Evolutionary conservation across 768 basidiomycete genomes (phyloP).

Genomic region (Leccinum subgranulosum): DNA sequence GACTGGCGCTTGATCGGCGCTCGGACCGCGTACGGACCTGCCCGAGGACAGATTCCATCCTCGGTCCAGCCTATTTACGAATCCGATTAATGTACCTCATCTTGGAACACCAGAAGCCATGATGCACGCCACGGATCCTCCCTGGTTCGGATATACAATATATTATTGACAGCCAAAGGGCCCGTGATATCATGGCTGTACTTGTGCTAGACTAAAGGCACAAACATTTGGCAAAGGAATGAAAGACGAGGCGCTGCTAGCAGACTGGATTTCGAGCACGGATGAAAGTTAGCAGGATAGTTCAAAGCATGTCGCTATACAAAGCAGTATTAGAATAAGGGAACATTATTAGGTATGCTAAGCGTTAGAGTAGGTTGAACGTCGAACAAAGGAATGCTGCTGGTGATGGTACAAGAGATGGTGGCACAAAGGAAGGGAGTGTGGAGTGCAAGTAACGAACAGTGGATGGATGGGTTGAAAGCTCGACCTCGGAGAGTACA

Average conservation of each 20-base stretch:
- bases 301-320: not conserved
- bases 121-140: constrained; percentile 10
- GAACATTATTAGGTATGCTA: not conserved
- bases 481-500: constrained; percentile 10
- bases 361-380: not conserved
- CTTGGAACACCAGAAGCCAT: not conserved
- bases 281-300: not conserved
- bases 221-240: not conserved
- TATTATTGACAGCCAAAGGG: not conserved
- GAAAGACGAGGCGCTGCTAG: not conserved
- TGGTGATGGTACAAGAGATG: constrained; percentile 7
- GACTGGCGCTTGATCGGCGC: not conserved
- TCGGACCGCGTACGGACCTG: not conserved
- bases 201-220: not conserved
- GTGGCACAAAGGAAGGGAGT: not conserved
- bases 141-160: not conserved
- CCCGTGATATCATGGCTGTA: not conserved
- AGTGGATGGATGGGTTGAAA: not conserved
- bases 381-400: constrained; percentile 10
- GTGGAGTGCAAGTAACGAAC: not conserved
- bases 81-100: not conserved
- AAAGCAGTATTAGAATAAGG: constrained; percentile 2
- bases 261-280: not conserved
- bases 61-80: not conserved
- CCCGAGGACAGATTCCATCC: not conserved